A percentile compares a stretch with the other conserved stretches of the same genome.
phyloP scores from a whole-genome alignment of 2,329 filamentous ascomycete species.

The Cladophialophora carrionii region DNA sequence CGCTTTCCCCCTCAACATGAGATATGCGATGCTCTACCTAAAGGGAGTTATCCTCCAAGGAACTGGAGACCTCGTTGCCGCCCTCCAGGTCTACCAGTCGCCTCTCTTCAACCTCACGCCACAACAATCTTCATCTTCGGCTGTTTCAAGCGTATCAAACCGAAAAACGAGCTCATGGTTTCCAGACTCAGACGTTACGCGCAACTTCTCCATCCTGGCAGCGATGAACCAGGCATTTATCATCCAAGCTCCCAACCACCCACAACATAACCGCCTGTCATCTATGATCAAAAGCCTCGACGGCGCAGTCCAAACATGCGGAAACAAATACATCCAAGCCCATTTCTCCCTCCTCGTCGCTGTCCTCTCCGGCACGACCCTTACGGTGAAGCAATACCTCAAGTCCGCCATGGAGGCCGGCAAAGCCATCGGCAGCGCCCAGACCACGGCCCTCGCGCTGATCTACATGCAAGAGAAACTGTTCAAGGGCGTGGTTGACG shows the following conservation, averaged over 20 bases:
- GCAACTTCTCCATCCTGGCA: conserved; percentile 67
- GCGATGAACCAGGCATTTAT: conserved; percentile 72
- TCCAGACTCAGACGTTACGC: conserved; percentile 51
- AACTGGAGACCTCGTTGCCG: conserved; percentile 70
- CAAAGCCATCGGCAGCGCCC: conserved; percentile 70
- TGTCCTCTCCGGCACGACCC: conserved; percentile 66
- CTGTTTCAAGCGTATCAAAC: conserved; percentile 37
- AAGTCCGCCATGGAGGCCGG: conserved; percentile 72
- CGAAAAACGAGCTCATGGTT: conserved; percentile 20
- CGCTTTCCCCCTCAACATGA: conserved; percentile 48
- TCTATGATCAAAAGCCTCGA: conserved; percentile 68
- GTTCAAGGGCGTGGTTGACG: conserved; percentile 79
- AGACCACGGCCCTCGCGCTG: conserved; percentile 80
- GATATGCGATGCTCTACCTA: conserved; percentile 69
- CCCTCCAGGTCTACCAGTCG: conserved; percentile 68
- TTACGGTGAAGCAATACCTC: conserved; percentile 78
- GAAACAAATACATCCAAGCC: conserved; percentile 74
- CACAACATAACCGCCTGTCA: conserved; percentile 62
- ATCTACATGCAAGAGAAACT: conserved; percentile 83
- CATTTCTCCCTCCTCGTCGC: conserved; percentile 77
- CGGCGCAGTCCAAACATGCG: conserved; percentile 68
- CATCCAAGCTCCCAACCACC: conserved; percentile 64
- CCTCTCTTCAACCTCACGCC: conserved; percentile 60
- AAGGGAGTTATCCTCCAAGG: conserved; percentile 76
- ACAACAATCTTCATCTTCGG: conserved; percentile 12